These are phyloP conservation scores for Potentilla sterilis DNA, from an alignment of 306 rosid genomes.

Conservation along the genomic window DNA sequence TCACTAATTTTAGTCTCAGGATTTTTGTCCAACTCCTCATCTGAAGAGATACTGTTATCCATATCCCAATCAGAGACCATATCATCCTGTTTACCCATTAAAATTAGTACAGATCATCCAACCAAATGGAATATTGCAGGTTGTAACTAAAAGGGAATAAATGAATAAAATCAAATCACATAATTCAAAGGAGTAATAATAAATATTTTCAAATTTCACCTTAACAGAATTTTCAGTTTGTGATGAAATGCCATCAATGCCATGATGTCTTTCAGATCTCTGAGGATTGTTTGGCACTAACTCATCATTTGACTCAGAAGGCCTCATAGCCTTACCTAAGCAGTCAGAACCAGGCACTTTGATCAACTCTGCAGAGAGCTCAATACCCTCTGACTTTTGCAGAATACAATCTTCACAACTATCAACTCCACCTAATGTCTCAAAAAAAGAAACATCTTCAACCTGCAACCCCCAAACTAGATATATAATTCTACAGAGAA, in stretches of 20 bases:
- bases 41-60: slow-evolving; percentile 32
- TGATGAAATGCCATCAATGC: slow-evolving; percentile 26
- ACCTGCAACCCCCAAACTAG: slow-evolving; percentile 51
- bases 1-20: slow-evolving; percentile 30
- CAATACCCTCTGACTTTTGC: slow-evolving; percentile 15
- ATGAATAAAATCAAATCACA: background rate
- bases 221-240: slow-evolving; percentile 23
- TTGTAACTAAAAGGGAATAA: background rate
- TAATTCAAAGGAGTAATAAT: background rate
- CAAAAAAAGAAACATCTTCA: slow-evolving; percentile 64
- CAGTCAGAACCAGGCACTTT: slow-evolving; percentile 25
- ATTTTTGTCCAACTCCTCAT: slow-evolving; percentile 37
- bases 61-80: slow-evolving; percentile 28
- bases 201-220: slow-evolving; percentile 30
- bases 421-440: slow-evolving; percentile 36
- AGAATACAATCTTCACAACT: slow-evolving; percentile 33
- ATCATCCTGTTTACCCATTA: slow-evolving; percentile 48
- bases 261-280: slow-evolving; percentile 29
- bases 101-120: slow-evolving; percentile 11
- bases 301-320: slow-evolving; percentile 31
- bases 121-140: background rate
- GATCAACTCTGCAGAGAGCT: slow-evolving; percentile 23
- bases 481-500: slow-evolving; percentile 21
- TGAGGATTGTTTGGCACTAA: slow-evolving; percentile 35
- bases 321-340: slow-evolving; percentile 29